Conservation (phyloP, 768 basidiomycete genomes). For the Mycena olivaceomarginata region DNA sequence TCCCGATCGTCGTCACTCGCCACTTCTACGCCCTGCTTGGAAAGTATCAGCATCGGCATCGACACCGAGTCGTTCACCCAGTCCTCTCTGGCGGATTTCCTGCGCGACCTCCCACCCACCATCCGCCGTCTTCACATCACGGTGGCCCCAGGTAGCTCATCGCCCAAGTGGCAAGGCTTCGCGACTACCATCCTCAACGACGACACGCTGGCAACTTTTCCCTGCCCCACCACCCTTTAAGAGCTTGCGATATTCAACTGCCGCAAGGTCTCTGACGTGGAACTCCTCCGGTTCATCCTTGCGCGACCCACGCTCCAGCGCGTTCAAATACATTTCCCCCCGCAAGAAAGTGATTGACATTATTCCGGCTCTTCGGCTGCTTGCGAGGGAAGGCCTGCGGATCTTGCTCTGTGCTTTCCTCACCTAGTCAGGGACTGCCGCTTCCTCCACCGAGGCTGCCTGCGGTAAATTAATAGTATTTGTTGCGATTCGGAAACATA, state of each 20-base stretch:
- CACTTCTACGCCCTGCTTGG: not conserved
- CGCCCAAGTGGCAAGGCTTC: not conserved
- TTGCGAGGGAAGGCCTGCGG: not conserved
- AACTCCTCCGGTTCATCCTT: conserved; percentile 4
- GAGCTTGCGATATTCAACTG: not conserved
- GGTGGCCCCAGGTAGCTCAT: not conserved
- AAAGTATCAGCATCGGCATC: conserved; percentile 12
- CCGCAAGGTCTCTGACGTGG: conserved; percentile 8
- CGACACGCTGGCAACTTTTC: not conserved
- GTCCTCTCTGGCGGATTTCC: not conserved
- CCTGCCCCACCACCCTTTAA: conserved; percentile 7
- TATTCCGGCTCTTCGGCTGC: not conserved
- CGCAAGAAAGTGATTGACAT: conserved; percentile 12
- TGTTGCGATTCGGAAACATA: too few species aligned
- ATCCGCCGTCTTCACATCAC: not conserved
- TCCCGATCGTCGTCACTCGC: not conserved
- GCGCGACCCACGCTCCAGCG: not conserved
- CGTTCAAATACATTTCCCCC: not conserved
- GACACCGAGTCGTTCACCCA: not conserved
- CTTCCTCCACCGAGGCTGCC: too few species aligned
- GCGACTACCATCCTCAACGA: not conserved
- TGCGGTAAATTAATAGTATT: too few species aligned
- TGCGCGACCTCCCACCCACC: conserved; percentile 2
- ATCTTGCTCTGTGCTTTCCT: not conserved
- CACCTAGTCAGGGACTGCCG: conserved; percentile 25